Evolutionary conservation across 2,329 filamentous ascomycete genomes (phyloP).

Genomic region (Paecilomyces formosus): DNA sequence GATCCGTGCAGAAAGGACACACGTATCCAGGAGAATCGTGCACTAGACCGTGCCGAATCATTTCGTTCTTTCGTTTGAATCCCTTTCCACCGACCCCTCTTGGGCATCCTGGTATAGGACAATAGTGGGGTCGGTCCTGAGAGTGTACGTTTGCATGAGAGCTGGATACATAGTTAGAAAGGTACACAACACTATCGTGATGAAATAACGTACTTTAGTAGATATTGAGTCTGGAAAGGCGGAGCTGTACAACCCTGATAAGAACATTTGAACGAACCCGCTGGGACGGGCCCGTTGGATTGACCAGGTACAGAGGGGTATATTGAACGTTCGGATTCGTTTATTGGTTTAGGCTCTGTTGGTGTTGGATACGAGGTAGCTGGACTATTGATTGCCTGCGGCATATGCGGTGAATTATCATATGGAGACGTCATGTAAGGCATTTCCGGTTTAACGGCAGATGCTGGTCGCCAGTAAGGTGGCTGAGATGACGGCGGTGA

Average conservation of each 20-base stretch:
- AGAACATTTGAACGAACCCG: constrained; percentile 45
- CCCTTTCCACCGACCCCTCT: constrained; percentile 57
- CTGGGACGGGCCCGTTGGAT: constrained; percentile 16
- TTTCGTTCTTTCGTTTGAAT: constrained; percentile 64
- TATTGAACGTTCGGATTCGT: constrained; percentile 14
- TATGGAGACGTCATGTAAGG: constrained; percentile 20
- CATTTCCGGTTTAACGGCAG: constrained; percentile 17
- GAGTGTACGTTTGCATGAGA: constrained; percentile 56
- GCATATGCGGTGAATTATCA: constrained; percentile 15
- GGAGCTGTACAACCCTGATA: constrained; percentile 49
- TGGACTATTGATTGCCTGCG: constrained; percentile 26
- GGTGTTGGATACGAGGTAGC: constrained; percentile 33
- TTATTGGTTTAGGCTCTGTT: constrained; percentile 22
- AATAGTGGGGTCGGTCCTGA: constrained; percentile 56
- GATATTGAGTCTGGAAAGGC: constrained; percentile 59
- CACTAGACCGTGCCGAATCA: constrained; percentile 74
- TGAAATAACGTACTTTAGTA: constrained; percentile 50
- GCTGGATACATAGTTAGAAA: constrained; percentile 16
- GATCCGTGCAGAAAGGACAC: constrained; percentile 89
- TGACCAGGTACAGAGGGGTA: constrained; percentile 13
- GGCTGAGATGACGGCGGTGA: constrained; percentile 27
- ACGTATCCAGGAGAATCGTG: constrained; percentile 93
- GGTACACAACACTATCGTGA: neutral
- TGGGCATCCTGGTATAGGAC: constrained; percentile 50
- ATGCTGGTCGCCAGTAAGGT: constrained; percentile 19